Conservation (phyloP, 352 stramenopile genomes). For the Globisporangium polare region DNA sequence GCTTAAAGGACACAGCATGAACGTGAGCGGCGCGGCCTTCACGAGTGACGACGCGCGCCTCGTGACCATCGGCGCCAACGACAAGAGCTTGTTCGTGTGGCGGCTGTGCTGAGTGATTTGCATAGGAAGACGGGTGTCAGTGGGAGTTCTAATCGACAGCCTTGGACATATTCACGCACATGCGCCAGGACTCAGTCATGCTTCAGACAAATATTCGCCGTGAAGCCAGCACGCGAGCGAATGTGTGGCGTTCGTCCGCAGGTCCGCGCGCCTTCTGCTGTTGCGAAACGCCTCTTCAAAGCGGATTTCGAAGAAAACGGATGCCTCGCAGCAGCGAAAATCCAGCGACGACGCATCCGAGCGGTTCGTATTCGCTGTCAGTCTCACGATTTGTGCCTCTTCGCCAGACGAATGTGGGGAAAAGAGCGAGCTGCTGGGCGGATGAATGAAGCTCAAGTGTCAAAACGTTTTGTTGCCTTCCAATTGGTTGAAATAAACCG, state of each 20-base stretch:
- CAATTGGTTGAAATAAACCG: no score
- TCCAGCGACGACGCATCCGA: no score
- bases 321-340: neutral
- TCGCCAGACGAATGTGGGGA: no score
- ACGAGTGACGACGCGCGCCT: constrained; percentile 65
- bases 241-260: neutral
- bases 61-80: constrained; percentile 64
- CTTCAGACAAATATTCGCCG: neutral
- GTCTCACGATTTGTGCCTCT: no score
- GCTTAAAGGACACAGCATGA: constrained; percentile 55
- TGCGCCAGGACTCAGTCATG: neutral
- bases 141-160: neutral
- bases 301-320: neutral
- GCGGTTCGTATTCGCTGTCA: no score
- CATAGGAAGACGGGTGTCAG: no score
- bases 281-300: neutral
- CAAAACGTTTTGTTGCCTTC: no score
- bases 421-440: no score
- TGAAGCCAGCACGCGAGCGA: neutral
- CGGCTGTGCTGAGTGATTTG: constrained; percentile 8
- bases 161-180: neutral
- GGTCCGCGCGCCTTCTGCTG: neutral
- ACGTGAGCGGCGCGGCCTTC: constrained; percentile 60
- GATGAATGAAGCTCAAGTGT: no score
- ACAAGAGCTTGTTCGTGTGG: constrained; percentile 80